These are phyloP conservation scores for Trichoderma sp. DNA, from an alignment of 2,329 filamentous ascomycete genomes.

Conservation along the genomic window DNA sequence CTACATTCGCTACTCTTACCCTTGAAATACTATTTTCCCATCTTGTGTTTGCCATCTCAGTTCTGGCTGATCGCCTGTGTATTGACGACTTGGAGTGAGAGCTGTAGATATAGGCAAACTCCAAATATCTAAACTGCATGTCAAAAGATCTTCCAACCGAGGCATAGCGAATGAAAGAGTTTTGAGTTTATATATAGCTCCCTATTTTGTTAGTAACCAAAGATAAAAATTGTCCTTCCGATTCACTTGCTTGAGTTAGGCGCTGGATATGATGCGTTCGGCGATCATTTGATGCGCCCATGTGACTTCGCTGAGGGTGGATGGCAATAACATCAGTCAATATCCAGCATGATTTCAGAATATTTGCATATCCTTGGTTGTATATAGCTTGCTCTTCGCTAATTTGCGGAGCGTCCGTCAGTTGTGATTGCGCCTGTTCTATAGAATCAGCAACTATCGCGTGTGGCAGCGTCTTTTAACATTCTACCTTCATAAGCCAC, in stretches of 20 bases:
- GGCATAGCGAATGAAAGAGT: accelerated
- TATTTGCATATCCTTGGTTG: not conserved
- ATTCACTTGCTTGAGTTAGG: not conserved
- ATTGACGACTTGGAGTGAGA: not conserved
- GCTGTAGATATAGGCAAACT: not conserved
- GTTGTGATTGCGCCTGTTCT: not conserved
- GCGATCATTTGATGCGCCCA: not conserved
- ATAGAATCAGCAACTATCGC: not conserved
- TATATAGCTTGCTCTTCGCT: accelerated
- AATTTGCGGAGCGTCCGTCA: accelerated
- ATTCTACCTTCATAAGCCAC: not conserved
- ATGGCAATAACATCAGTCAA: not conserved
- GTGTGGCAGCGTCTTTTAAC: not conserved
- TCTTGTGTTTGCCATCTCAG: not conserved
- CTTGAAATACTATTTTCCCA: not conserved
- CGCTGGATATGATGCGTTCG: not conserved
- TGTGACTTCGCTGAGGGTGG: not conserved
- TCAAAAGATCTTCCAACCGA: not conserved
- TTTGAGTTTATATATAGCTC: not conserved
- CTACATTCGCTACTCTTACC: accelerated
- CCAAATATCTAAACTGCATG: not conserved
- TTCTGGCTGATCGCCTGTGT: not conserved
- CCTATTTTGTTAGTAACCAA: not conserved
- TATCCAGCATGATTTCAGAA: not conserved
- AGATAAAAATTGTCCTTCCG: too few relatives aligned